Evolutionary conservation across 1,139 yeast genomes (phyloP).

Genomic region (Pichia sp.): DNA sequence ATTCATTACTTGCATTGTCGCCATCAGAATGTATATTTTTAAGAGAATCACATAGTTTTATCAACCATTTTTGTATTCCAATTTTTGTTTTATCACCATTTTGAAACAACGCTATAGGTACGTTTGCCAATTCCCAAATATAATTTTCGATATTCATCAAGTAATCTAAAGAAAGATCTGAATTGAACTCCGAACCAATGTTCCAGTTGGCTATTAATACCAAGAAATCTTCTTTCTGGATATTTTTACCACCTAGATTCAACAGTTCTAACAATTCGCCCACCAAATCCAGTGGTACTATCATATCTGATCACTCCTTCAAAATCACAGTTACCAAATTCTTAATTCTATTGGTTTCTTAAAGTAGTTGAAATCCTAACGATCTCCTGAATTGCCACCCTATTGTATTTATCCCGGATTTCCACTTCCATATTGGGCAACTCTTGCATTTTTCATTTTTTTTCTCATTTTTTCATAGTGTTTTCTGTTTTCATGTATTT

Average conservation of each 20-base stretch:
- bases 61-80: background rate
- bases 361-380: too few species aligned
- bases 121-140: slow-evolving; percentile 2
- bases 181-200: background rate
- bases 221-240: slow-evolving; percentile 4
- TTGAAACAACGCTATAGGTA: background rate
- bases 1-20: too few species aligned
- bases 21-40: background rate
- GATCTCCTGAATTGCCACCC: too few species aligned
- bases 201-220: slow-evolving; percentile 4
- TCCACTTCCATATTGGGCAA: background rate
- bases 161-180: background rate
- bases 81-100: background rate
- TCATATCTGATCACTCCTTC: too few species aligned
- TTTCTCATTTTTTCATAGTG: too few species aligned
- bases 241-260: background rate
- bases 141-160: slow-evolving; percentile 1
- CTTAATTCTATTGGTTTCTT: too few species aligned
- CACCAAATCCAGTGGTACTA: background rate
- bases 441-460: too few species aligned
- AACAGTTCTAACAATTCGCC: background rate
- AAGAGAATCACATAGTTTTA: background rate
- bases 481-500: too few species aligned
- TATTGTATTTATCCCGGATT: too few species aligned
- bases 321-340: too few species aligned